Conservation (phyloP, 2,329 filamentous ascomycete genomes). For the Mycosphaerella sp. region DNA sequence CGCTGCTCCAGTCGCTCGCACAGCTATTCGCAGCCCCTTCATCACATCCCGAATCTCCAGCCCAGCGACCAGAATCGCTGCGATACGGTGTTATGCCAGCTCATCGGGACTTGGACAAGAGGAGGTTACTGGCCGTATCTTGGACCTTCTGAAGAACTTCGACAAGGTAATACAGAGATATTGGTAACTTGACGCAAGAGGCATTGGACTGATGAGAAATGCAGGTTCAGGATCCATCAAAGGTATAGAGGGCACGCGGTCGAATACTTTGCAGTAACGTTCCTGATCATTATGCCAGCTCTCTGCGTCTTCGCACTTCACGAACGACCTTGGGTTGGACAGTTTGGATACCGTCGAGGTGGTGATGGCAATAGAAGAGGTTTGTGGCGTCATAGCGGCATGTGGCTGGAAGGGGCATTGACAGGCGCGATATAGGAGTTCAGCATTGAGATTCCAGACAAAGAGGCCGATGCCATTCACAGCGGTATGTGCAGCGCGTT, state of each 20-base stretch:
- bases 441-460: conserved; percentile 97
- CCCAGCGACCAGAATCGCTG: conserved; percentile 59
- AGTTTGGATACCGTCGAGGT: conserved; percentile 98
- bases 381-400: conserved; percentile 34
- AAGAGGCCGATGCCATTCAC: conserved; percentile 90
- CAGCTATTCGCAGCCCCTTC: conserved; percentile 48
- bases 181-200: background rate
- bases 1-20: conserved; percentile 48
- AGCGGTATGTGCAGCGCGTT: conserved; percentile 58
- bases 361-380: conserved; percentile 99
- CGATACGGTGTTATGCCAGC: conserved; percentile 80
- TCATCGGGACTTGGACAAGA: conserved; percentile 68
- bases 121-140: conserved; percentile 86
- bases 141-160: conserved; percentile 88
- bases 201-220: conserved; percentile 21
- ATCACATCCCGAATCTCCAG: conserved; percentile 54
- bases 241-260: conserved; percentile 40
- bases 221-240: conserved; percentile 57
- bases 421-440: conserved; percentile 51
- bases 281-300: conserved; percentile 52
- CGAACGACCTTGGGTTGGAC: conserved; percentile 94
- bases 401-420: conserved; percentile 44
- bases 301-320: conserved; percentile 76
- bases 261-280: background rate
- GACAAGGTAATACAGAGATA: conserved; percentile 72